Conservation (phyloP, 108 stramenopile species). For the Phaeodactylum tricornutum region DNA sequence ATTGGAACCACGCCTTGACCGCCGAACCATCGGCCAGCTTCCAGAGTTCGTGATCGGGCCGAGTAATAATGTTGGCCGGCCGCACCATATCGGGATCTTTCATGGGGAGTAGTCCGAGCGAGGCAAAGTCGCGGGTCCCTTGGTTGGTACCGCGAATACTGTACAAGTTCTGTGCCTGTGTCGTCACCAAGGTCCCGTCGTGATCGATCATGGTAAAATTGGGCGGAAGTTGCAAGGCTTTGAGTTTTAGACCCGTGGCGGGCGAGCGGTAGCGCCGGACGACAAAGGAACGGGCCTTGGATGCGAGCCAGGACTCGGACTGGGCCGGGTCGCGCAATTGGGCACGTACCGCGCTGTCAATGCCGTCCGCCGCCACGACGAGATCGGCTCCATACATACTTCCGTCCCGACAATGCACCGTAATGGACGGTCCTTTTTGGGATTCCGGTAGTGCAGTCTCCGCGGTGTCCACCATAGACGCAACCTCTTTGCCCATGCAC, state of each 20-base stretch:
- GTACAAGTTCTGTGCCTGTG: constrained; percentile 3
- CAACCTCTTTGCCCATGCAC: constrained; percentile 9
- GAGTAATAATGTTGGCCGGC: constrained; percentile 46
- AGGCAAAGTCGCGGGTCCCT: neutral
- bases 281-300: neutral
- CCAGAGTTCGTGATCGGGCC: constrained; percentile 53
- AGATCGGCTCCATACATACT: constrained; percentile 7
- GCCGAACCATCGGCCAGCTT: constrained; percentile 25
- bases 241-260: constrained; percentile 33
- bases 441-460: neutral
- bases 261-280: constrained; percentile 5
- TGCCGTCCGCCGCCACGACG: constrained; percentile 61
- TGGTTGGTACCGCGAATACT: constrained; percentile 5
- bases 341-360: constrained; percentile 43
- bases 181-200: neutral
- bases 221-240: constrained; percentile 56
- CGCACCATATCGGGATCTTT: constrained; percentile 32
- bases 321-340: constrained; percentile 6
- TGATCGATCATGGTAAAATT: neutral
- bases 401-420: neutral
- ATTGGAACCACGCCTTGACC: constrained; percentile 33
- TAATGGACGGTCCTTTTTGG: neutral
- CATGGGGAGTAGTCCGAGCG: constrained; percentile 45
- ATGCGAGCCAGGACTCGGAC: constrained; percentile 1
- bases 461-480: neutral